A percentile compares a stretch with the other conserved stretches of the same genome.
phyloP scores from a whole-genome alignment of 169 alveolate species.

The Plasmodium gonderi region DNA sequence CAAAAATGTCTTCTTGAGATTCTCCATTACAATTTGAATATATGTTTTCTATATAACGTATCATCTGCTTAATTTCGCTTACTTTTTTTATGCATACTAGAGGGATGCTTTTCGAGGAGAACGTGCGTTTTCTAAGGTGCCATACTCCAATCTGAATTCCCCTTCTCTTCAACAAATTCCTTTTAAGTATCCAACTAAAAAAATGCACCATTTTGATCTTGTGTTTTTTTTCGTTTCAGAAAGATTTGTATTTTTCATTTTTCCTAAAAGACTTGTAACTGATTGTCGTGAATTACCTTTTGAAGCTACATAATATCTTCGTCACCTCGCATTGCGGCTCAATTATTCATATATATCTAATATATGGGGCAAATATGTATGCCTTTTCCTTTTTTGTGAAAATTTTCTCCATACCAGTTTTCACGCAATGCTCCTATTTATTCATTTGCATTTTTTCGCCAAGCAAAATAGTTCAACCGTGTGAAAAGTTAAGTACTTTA shows the following conservation, averaged over 20 bases:
- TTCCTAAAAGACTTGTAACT: background rate
- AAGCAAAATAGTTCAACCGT: background rate
- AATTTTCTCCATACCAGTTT: background rate
- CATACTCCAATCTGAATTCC: background rate
- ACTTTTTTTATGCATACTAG: conserved; percentile 10
- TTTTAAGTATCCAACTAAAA: background rate
- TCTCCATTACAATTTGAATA: conserved; percentile 10
- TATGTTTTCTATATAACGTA: conserved; percentile 26
- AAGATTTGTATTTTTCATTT: background rate
- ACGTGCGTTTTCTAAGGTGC: background rate
- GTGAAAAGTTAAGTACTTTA: no score
- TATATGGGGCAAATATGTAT: background rate
- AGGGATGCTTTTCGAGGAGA: conserved; percentile 27
- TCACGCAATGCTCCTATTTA: background rate
- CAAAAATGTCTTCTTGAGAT: background rate
- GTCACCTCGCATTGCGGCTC: no score
- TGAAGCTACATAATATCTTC: no score
- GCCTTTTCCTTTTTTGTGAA: background rate
- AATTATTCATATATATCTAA: no score
- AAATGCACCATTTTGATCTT: conserved; percentile 20
- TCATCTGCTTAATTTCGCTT: conserved; percentile 39
- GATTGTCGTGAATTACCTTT: no score
- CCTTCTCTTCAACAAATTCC: background rate
- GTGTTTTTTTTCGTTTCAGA: background rate
- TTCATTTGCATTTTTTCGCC: background rate